Base-by-base conservation (phyloP, 208 protist genomes). In the Trichomonas gallinae region DNA sequence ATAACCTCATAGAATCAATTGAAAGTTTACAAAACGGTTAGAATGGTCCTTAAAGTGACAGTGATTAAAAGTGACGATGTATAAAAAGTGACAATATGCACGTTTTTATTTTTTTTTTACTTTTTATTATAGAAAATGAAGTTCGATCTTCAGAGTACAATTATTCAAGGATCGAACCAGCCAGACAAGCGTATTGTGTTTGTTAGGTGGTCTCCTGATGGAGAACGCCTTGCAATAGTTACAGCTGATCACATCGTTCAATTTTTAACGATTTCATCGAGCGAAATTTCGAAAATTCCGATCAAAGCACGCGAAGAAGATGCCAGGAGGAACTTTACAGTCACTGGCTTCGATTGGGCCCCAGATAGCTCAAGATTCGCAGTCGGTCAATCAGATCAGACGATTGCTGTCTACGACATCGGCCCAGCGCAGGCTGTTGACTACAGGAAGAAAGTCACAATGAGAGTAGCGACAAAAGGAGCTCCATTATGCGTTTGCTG, bases 281-380 rank as follows among this genome's bases (percentile, higher is more conserved):
- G 46, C 15, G 49, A 96, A 81, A 31, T 36, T 4, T 34, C 34
- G 63, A 49, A 49, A 34, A 81, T 96, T 46, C 40, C 93, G 26
- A 49, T 81, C 15, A 96, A 96, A 82, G n/a, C 93, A 48, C 51
- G 49, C 21, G 93, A 96, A 42, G 51, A 63, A 63, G 63, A 96
- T 46, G 13, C 15, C 4, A 63, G 21, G 0, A 34, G 40, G 17
- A 83, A 45, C 31, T 96, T 82, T 46, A 44, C 49, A 46, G 63
- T 96, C n/a, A 81, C 51, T 34, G 93, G 49, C 44, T 46, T 96
- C 9, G 11, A 49, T 44, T 96, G 46, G 46, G 46, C 93, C 0
- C 93, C 93, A 38, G 93, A 96, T 46, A 82, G 49, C 46, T 45
- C n/a, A 23, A 3, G 40, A 34, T 96, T 96, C 26, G 93, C 93